A percentile compares a stretch with the other conserved stretches of the same genome.
These are phyloP conservation scores for Lanzia echinophila DNA, from an alignment of 2,329 filamentous ascomycete species.

Conservation along the genomic window DNA sequence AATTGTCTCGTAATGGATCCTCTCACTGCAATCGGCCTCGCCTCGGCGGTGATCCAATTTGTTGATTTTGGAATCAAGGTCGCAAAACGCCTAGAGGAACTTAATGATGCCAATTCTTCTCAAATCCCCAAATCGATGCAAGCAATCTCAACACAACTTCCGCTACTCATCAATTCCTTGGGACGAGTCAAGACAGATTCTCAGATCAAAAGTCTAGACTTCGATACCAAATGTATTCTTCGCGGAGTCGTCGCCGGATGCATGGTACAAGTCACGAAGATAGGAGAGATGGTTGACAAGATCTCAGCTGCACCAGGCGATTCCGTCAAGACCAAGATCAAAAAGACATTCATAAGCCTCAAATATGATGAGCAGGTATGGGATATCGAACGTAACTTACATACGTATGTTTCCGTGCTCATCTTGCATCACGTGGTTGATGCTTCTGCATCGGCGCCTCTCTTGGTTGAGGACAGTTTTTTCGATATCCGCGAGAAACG, in stretches of 20 bases:
- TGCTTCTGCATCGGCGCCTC: slow-evolving; percentile 5
- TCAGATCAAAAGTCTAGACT: slow-evolving; percentile 11
- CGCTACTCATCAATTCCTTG: slow-evolving; percentile 14
- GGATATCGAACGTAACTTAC: slow-evolving; percentile 17
- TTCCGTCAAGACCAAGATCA: slow-evolving; percentile 14
- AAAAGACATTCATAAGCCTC: slow-evolving; percentile 17
- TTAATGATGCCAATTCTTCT: slow-evolving; percentile 6
- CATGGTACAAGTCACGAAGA: slow-evolving; percentile 6
- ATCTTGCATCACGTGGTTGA: slow-evolving; percentile 20
- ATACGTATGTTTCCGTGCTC: slow-evolving; percentile 18
- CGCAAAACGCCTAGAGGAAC: slow-evolving; percentile 8
- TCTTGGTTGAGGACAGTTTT: slow-evolving; percentile 11
- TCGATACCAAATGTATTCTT: slow-evolving; percentile 19
- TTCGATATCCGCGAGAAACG: slow-evolving; percentile 16
- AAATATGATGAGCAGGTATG: slow-evolving; percentile 18
- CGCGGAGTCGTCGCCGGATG: slow-evolving; percentile 15
- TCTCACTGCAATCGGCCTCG: slow-evolving; percentile 17
- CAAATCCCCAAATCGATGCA: slow-evolving; percentile 14
- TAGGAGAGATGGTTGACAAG: slow-evolving; percentile 14
- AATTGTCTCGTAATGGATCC: slow-evolving; percentile 9
- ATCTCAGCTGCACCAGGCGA: slow-evolving; percentile 12
- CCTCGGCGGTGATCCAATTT: neutral
- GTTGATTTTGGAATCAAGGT: slow-evolving; percentile 1
- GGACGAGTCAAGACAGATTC: slow-evolving; percentile 9
- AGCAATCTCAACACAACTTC: slow-evolving; percentile 11